Evolutionary conservation across 2,329 filamentous ascomycete species (phyloP).

Genomic region (Penicillium sp.): DNA sequence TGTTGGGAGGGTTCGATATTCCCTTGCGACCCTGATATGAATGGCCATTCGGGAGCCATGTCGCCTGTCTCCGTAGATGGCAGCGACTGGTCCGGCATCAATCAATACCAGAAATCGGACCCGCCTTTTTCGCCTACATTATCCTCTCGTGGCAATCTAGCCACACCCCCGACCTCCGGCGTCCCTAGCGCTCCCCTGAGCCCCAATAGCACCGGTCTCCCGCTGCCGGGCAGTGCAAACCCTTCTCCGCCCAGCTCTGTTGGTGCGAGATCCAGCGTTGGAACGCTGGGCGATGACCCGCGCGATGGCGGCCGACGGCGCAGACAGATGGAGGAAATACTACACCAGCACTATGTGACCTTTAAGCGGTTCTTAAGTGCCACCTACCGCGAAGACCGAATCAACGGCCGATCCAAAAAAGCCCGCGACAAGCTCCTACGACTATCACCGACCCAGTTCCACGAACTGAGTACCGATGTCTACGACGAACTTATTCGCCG

Average conservation of each 20-base stretch:
- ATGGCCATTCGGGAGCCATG: conserved; percentile 70
- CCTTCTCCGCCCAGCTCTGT: conserved; percentile 88
- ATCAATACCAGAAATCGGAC: conserved; percentile 60
- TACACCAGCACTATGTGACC: conserved; percentile 78
- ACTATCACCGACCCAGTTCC: conserved; percentile 88
- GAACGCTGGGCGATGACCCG: conserved; percentile 62
- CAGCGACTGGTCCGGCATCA: conserved; percentile 75
- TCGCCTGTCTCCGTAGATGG: conserved; percentile 79
- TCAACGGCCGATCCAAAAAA: conserved; percentile 75
- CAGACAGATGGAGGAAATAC: conserved; percentile 62
- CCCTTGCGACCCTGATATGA: conserved; percentile 53
- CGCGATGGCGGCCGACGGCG: conserved; percentile 59
- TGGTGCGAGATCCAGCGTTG: conserved; percentile 71
- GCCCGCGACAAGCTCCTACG: conserved; percentile 92
- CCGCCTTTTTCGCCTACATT: conserved; percentile 48
- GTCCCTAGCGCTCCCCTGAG: conserved; percentile 54
- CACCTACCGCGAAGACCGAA: conserved; percentile 71
- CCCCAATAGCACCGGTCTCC: conserved; percentile 52
- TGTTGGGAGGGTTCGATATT: not conserved
- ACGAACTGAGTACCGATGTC: conserved; percentile 95
- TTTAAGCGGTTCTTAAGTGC: conserved; percentile 73
- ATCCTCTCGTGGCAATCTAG: conserved; percentile 53
- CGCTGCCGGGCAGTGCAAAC: conserved; percentile 41
- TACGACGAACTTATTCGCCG: conserved; percentile 91
- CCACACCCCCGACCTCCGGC: conserved; percentile 69